These are phyloP conservation scores for Austroboletus festivus DNA, from an alignment of 768 basidiomycete genomes.

Conservation along the genomic window DNA sequence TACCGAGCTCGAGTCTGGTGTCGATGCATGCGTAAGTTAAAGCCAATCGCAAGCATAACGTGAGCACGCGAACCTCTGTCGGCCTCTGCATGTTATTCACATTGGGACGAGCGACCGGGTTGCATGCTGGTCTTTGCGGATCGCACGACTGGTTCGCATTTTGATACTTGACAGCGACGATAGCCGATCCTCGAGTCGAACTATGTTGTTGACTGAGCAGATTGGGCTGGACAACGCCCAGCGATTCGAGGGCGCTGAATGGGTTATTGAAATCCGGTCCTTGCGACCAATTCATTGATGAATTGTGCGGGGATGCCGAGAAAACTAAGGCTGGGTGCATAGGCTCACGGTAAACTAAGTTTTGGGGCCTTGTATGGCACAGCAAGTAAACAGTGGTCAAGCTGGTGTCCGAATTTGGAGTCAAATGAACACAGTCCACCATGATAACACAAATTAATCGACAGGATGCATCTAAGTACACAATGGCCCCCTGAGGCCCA, in stretches of 20 bases:
- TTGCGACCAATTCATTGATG: too few species aligned
- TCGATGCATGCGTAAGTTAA: background rate
- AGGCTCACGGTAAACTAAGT: too few species aligned
- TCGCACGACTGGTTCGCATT: background rate
- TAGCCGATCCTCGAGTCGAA: background rate
- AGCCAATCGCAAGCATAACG: background rate
- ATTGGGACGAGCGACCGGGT: background rate
- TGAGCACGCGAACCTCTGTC: constrained; percentile 3
- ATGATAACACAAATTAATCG: too few species aligned
- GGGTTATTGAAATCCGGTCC: background rate
- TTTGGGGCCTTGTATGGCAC: too few species aligned
- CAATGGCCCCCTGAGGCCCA: too few species aligned
- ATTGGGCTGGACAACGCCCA: background rate
- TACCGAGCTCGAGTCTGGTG: constrained; percentile 2
- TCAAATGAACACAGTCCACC: too few species aligned
- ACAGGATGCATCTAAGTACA: too few species aligned
- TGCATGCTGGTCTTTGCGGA: background rate
- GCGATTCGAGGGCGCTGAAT: constrained; percentile 3
- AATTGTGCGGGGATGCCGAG: too few species aligned
- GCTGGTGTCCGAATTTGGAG: too few species aligned
- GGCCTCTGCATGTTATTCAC: background rate
- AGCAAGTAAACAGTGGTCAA: too few species aligned
- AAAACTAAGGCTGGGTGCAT: too few species aligned
- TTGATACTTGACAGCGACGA: background rate
- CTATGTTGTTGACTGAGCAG: background rate